Evolutionary conservation across 2,329 filamentous ascomycete species (phyloP).

Genomic region (Fusarium oligoseptatum): DNA sequence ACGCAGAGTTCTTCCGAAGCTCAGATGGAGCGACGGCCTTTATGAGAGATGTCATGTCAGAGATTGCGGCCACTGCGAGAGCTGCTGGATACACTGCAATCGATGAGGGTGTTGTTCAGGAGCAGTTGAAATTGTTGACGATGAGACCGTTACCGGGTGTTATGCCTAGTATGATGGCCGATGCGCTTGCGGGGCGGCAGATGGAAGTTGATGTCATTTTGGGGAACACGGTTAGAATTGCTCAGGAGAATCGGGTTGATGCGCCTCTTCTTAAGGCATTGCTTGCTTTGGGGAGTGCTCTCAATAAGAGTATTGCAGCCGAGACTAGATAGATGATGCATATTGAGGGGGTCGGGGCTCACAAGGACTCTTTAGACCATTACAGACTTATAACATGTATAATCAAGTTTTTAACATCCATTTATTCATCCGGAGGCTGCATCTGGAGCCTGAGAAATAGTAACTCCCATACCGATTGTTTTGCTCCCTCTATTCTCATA

Average conservation of each 20-base stretch:
- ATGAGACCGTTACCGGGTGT: neutral
- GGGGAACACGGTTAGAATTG: neutral
- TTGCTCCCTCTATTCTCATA: neutral
- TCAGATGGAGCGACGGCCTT: neutral
- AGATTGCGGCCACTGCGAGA: neutral
- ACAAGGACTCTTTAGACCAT: neutral
- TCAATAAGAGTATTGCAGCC: neutral
- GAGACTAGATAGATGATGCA: neutral
- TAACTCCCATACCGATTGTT: accelerated
- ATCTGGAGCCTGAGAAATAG: accelerated
- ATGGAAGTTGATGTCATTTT: neutral
- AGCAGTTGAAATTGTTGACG: neutral
- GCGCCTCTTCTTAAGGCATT: neutral
- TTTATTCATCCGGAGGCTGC: neutral
- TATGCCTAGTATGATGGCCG: neutral
- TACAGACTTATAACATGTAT: neutral
- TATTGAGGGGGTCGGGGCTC: neutral
- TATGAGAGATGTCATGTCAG: neutral
- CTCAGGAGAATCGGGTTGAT: neutral
- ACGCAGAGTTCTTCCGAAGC: neutral
- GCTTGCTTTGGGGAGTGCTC: neutral
- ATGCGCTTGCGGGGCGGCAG: neutral
- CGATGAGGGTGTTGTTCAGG: neutral
- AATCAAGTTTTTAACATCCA: neutral
- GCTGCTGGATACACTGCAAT: neutral